Percentiles rank a stretch among this genome's conserved stretches.
Evolutionary conservation across 2,329 filamentous ascomycete species (phyloP).

Genomic region (Fusarium papillatum): DNA sequence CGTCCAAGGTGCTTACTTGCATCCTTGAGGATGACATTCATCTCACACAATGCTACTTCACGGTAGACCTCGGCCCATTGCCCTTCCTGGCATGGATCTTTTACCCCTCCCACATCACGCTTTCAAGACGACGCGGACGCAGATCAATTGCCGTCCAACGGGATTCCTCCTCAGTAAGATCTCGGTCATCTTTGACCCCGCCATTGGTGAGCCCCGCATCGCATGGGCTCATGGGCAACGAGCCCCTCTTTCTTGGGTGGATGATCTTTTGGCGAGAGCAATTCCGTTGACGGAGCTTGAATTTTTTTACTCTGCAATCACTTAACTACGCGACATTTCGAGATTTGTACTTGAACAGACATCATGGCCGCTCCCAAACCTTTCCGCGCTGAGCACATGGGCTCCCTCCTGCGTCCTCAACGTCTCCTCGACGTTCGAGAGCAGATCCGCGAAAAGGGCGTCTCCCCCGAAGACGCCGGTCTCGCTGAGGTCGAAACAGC

Average conservation of each 20-base stretch:
- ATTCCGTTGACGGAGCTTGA: conserved; percentile 1
- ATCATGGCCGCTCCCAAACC: conserved; percentile 56
- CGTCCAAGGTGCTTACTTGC: not conserved
- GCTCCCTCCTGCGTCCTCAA: conserved; percentile 79
- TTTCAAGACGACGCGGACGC: conserved; percentile 2
- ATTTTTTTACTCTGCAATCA: not conserved
- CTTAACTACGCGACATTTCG: not conserved
- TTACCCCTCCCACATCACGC: conserved; percentile 24
- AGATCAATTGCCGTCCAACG: conserved; percentile 1
- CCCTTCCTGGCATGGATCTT: not conserved
- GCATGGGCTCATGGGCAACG: conserved; percentile 15
- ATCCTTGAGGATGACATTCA: not conserved
- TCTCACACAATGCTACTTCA: not conserved
- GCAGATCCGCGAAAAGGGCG: conserved; percentile 47
- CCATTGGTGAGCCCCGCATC: conserved; percentile 26
- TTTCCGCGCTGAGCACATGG: conserved; percentile 83
- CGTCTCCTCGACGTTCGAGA: conserved; percentile 48
- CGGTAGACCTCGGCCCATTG: not conserved
- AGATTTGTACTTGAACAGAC: not conserved
- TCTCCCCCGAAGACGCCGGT: conserved; percentile 65
- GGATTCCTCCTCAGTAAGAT: conserved; percentile 11
- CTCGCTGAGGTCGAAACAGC: conserved; percentile 74
- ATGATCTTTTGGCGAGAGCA: not conserved
- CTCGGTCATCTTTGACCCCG: conserved; percentile 27
- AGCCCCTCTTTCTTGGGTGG: conserved; percentile 19